A percentile compares a stretch with the other conserved stretches of the same genome.
phyloP scores from a whole-genome alignment of 805 yeast species.

The Pichia ethanolica region DNA sequence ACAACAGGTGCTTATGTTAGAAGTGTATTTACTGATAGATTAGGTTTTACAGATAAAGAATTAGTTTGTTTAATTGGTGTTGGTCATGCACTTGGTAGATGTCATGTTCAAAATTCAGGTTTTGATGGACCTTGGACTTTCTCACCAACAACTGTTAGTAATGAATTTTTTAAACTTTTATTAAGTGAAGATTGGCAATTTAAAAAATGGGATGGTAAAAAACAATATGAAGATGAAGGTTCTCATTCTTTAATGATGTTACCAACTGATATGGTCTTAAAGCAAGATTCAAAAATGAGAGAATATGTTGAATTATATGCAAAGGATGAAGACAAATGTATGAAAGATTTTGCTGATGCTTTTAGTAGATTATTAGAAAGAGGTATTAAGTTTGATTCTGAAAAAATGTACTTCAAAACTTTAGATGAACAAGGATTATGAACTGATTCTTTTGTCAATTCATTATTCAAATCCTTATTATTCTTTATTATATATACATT shows the following conservation, averaged over 20 bases:
- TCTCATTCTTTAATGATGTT: constrained; percentile 51
- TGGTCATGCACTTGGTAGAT: constrained; percentile 42
- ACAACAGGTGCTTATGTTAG: constrained; percentile 39
- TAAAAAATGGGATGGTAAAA: constrained; percentile 53
- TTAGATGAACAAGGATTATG: constrained; percentile 56
- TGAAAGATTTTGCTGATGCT: constrained; percentile 41
- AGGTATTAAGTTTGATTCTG: constrained; percentile 54
- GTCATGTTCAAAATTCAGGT: constrained; percentile 54
- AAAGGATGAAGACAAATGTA: constrained; percentile 40
- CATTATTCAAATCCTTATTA: too few species aligned
- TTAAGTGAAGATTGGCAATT: constrained; percentile 51
- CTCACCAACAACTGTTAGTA: constrained; percentile 64
- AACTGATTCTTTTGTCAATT: too few species aligned
- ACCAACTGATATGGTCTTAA: constrained; percentile 50
- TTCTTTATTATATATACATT: too few species aligned
- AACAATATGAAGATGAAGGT: constrained; percentile 55
- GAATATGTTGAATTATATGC: constrained; percentile 44
- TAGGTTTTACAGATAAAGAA: constrained; percentile 43
- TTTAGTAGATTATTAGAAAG: constrained; percentile 53
- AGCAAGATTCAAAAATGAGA: constrained; percentile 37
- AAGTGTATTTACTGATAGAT: constrained; percentile 33
- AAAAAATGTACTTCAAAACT: constrained; percentile 49
- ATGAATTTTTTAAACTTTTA: constrained; percentile 60
- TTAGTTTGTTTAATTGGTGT: constrained; percentile 39
- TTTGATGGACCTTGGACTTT: constrained; percentile 91